phyloP scores from a whole-genome alignment of 345 rosid species.

The Pistacia integerrima region DNA sequence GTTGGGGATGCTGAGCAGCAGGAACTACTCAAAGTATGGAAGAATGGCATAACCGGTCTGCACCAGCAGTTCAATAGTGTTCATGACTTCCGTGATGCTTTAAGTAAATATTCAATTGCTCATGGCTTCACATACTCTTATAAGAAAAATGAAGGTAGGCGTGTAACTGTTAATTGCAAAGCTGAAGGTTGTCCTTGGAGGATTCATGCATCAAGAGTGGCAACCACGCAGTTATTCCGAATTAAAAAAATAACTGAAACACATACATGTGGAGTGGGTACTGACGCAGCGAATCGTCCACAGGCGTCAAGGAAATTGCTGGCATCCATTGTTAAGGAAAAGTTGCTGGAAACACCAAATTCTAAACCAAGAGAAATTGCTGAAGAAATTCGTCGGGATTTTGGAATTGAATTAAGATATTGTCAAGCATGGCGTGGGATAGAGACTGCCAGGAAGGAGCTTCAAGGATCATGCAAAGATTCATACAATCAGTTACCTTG shows the following conservation, averaged over 20 bases:
- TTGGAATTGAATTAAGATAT: slow-evolving; percentile 55
- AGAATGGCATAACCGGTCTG: slow-evolving; percentile 48
- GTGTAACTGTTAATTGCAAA: slow-evolving; percentile 49
- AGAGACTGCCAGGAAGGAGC: slow-evolving; percentile 55
- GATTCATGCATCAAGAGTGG: slow-evolving; percentile 51
- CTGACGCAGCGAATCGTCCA: slow-evolving; percentile 9
- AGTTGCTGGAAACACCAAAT: slow-evolving; percentile 47
- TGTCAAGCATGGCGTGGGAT: slow-evolving; percentile 61
- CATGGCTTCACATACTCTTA: slow-evolving; percentile 50
- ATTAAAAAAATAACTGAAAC: slow-evolving; percentile 46
- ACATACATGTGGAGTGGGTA: slow-evolving; percentile 54
- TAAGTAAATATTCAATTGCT: slow-evolving; percentile 56
- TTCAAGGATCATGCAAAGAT: slow-evolving; percentile 50
- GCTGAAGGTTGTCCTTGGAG: slow-evolving; percentile 60
- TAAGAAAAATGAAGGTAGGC: slow-evolving; percentile 52
- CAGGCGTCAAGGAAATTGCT: slow-evolving; percentile 53
- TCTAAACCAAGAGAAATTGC: slow-evolving; percentile 58
- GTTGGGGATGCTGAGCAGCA: slow-evolving; percentile 29
- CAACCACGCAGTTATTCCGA: slow-evolving; percentile 43
- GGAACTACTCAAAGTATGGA: slow-evolving; percentile 45
- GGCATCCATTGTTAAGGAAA: slow-evolving; percentile 51
- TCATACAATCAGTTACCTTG: slow-evolving; percentile 54
- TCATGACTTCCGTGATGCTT: slow-evolving; percentile 52
- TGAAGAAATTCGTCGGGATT: slow-evolving; percentile 44
- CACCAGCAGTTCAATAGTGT: slow-evolving; percentile 59